Conservation (phyloP, 192 early-diverging fungal genomes). For the Linnemannia hyalina region DNA sequence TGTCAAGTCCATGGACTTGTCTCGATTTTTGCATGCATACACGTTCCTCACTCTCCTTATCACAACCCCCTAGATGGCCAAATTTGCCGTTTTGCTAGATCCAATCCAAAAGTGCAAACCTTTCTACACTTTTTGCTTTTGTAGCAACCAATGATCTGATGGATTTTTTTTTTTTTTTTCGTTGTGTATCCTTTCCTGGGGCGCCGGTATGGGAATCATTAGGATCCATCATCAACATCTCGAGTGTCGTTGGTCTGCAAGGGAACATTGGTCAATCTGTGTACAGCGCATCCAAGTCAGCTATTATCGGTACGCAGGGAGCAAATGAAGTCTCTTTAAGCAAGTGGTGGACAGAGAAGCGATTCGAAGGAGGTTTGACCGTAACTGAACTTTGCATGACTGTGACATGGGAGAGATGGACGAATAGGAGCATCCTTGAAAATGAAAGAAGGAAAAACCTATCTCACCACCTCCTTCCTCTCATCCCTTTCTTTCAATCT, state of each 20-base stretch:
- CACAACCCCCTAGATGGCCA: background rate
- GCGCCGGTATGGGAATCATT: background rate
- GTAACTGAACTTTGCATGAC: background rate
- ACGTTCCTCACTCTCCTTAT: background rate
- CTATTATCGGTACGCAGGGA: slow-evolving; percentile 72
- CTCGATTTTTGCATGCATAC: background rate
- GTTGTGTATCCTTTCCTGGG: slow-evolving; percentile 15
- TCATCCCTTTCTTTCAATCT: background rate
- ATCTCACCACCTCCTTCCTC: background rate
- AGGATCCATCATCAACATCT: slow-evolving; percentile 88
- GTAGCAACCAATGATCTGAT: slow-evolving; percentile 9
- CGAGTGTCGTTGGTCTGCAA: slow-evolving; percentile 82
- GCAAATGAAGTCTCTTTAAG: background rate
- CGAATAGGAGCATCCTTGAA: background rate
- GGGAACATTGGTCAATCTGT: slow-evolving; percentile 80
- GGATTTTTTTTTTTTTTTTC: background rate
- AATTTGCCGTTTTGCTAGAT: background rate
- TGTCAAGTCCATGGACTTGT: background rate
- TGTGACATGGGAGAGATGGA: background rate
- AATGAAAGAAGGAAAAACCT: background rate
- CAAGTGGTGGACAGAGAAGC: background rate
- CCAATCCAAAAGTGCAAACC: background rate
- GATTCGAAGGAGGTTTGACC: background rate
- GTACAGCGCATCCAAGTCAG: slow-evolving; percentile 91
- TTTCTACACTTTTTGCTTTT: background rate